Evolutionary conservation across 2,329 filamentous ascomycete species (phyloP).

Genomic region (Harringtonia aguacate): DNA sequence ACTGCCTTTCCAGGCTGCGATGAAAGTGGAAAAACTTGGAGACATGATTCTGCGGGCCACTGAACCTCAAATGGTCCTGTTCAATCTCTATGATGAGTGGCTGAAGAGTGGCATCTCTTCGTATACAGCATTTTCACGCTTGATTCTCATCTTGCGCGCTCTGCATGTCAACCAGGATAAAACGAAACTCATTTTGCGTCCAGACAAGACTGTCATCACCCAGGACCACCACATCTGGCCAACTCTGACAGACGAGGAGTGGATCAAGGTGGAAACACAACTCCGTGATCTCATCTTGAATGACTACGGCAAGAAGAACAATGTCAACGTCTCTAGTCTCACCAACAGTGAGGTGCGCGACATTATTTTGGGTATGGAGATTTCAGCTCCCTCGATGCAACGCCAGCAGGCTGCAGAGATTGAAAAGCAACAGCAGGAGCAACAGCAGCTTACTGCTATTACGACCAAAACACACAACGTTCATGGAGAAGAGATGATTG

Average conservation of each 20-base stretch:
- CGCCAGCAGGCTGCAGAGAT: conserved; percentile 97
- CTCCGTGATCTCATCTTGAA: conserved; percentile 92
- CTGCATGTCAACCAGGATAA: conserved; percentile 98
- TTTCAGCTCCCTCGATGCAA: conserved; percentile 94
- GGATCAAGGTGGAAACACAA: conserved; percentile 99
- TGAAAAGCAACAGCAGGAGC: conserved; percentile 96
- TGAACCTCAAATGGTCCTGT: conserved; percentile 99
- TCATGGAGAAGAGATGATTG: conserved; percentile 93
- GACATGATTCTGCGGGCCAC: conserved; percentile 98
- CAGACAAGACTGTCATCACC: conserved; percentile 96
- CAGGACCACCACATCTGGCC: conserved; percentile 99
- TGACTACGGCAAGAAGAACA: conserved; percentile 99
- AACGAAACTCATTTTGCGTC: conserved; percentile 88
- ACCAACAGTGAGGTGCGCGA: conserved; percentile 96
- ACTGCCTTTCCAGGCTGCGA: conserved; percentile 95
- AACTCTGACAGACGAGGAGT: conserved; percentile 84
- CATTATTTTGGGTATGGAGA: conserved; percentile 99
- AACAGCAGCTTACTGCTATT: conserved; percentile 90
- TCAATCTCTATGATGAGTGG: conserved; percentile 99
- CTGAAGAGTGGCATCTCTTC: conserved; percentile 87
- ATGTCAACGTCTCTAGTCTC: conserved; percentile 94
- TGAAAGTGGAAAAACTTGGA: conserved; percentile 98
- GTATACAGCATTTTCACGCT: conserved; percentile 93
- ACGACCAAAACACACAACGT: conserved; percentile 98
- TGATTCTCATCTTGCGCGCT: conserved; percentile 86